phyloP scores from a whole-genome alignment of 306 rosid species.

The Cucurbita moschata region DNA sequence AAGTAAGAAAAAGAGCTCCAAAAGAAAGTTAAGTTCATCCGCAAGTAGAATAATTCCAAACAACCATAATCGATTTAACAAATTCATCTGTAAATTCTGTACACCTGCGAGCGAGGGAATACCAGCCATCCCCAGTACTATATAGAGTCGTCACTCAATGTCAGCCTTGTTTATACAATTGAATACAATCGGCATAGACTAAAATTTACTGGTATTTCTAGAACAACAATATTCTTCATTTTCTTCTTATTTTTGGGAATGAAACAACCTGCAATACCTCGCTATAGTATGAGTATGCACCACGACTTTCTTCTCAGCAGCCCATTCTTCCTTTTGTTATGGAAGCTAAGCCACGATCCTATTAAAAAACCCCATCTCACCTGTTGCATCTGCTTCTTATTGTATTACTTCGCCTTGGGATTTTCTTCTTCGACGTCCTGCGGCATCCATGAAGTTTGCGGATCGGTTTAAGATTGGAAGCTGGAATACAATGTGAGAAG shows the following conservation, averaged over 20 bases:
- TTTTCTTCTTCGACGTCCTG: slow-evolving; percentile 95
- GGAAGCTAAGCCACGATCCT: background rate
- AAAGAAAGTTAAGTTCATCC: no score
- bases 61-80: slow-evolving; percentile 19
- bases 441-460: background rate
- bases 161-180: slow-evolving; percentile 3
- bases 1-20: no score
- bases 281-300: background rate
- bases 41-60: background rate
- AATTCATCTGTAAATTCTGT: slow-evolving; percentile 20
- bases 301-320: background rate
- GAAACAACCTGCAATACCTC: background rate
- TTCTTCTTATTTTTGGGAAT: background rate
- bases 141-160: background rate
- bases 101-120: slow-evolving; percentile 25
- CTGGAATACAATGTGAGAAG: background rate
- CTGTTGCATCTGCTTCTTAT: background rate
- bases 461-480: background rate
- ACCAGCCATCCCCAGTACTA: background rate
- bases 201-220: background rate
- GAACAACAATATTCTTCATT: background rate
- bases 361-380: background rate
- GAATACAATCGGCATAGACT: background rate
- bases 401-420: slow-evolving; percentile 10
- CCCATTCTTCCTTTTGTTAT: background rate